These are phyloP conservation scores for Kwoniella pini DNA, from an alignment of 768 basidiomycete species.

Conservation along the genomic window DNA sequence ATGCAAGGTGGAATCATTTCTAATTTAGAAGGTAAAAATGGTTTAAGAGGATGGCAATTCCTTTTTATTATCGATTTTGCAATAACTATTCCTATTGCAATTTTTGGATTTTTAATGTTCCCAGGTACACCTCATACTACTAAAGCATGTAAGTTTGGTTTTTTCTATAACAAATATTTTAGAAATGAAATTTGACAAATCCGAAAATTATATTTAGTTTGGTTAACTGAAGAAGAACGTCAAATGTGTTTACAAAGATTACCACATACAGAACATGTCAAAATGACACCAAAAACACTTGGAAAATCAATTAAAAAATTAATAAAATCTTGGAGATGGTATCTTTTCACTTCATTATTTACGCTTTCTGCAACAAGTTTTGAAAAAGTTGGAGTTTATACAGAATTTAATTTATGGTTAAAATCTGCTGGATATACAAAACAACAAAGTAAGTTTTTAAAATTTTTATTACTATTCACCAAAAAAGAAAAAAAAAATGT, in stretches of 20 bases:
- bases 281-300: slow-evolving; percentile 26
- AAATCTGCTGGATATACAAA: slow-evolving; percentile 27
- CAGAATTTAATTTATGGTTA: slow-evolving; percentile 31
- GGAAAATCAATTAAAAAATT: slow-evolving; percentile 23
- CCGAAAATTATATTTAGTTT: no score
- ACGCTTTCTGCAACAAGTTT: slow-evolving; percentile 29
- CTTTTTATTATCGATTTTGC: slow-evolving; percentile 33
- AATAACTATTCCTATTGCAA: slow-evolving; percentile 64
- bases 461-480: not conserved
- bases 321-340: slow-evolving; percentile 25
- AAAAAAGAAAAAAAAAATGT: no score
- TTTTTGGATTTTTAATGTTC: slow-evolving; percentile 72
- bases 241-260: slow-evolving; percentile 33
- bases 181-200: no score
- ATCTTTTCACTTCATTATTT: slow-evolving; percentile 36
- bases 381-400: slow-evolving; percentile 34
- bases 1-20: slow-evolving; percentile 42
- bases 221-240: slow-evolving; percentile 61
- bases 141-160: slow-evolving; percentile 25
- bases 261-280: slow-evolving; percentile 24
- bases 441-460: slow-evolving; percentile 18
- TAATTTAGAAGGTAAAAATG: slow-evolving; percentile 28
- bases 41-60: slow-evolving; percentile 33
- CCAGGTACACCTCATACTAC: slow-evolving; percentile 71
- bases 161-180: no score